phyloP scores from a whole-genome alignment of 371 early-diverging fungal genomes.

The Mortierella sp. region DNA sequence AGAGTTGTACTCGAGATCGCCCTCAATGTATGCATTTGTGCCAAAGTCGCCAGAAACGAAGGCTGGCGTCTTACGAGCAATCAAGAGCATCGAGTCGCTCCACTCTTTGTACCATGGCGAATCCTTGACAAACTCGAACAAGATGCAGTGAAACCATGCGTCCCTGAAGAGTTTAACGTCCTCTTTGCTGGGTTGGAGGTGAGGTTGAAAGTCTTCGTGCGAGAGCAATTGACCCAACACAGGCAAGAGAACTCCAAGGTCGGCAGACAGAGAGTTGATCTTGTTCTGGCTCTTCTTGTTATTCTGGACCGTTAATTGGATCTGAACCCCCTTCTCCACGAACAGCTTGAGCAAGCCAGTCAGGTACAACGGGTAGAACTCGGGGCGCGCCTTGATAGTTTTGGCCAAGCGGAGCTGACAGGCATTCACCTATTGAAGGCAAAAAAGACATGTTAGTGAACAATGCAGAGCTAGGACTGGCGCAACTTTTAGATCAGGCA shows the following conservation, averaged over 20 bases:
- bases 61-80: constrained; percentile 89
- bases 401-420: constrained; percentile 59
- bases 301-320: constrained; percentile 63
- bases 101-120: constrained; percentile 85
- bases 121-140: constrained; percentile 81
- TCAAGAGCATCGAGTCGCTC: constrained; percentile 68
- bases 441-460: constrained; percentile 9
- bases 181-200: constrained; percentile 70
- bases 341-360: constrained; percentile 67
- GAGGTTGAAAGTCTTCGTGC: constrained; percentile 70
- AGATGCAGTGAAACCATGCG: constrained; percentile 89
- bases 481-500: background rate
- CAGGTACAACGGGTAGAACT: constrained; percentile 68
- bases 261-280: constrained; percentile 64
- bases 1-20: constrained; percentile 90
- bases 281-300: constrained; percentile 60
- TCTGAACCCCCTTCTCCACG: constrained; percentile 77
- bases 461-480: background rate
- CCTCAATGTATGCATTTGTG: constrained; percentile 83
- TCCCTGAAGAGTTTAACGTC: constrained; percentile 81
- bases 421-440: constrained; percentile 50
- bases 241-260: constrained; percentile 74
- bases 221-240: constrained; percentile 70
- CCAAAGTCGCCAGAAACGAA: constrained; percentile 73
- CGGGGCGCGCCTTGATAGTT: constrained; percentile 61